phyloP scores from a whole-genome alignment of 78 protist genomes.

The Dictyostelium firmibasis region DNA sequence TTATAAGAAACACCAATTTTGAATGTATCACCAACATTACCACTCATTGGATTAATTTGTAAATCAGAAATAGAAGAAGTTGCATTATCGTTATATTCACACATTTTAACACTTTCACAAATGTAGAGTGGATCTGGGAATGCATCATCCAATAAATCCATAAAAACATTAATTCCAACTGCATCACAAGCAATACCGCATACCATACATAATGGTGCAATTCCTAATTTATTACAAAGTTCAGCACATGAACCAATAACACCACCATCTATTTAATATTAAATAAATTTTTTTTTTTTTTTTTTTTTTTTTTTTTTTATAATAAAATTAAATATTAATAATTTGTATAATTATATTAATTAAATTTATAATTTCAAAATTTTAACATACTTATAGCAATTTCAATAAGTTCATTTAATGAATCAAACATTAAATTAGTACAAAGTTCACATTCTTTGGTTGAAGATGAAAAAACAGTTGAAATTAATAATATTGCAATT shows the following conservation, averaged over 20 bases:
- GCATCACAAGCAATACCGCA: not conserved
- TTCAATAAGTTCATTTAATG: not conserved
- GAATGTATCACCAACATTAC: not conserved
- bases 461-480: not conserved
- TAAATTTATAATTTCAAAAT: too few relatives aligned
- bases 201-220: not conserved
- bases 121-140: slow-evolving; percentile 27
- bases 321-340: too few relatives aligned
- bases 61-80: not conserved
- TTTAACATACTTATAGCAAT: not conserved
- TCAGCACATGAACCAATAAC: slow-evolving; percentile 41
- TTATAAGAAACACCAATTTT: not conserved
- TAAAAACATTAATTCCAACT: not conserved
- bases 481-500: not conserved
- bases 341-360: too few relatives aligned
- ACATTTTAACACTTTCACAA: slow-evolving; percentile 27
- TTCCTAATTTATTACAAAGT: slow-evolving; percentile 22
- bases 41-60: slow-evolving; percentile 3
- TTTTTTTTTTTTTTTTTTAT: too few relatives aligned
- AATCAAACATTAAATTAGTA: not conserved
- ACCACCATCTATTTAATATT: slow-evolving; percentile 53
- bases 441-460: not conserved
- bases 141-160: not conserved
- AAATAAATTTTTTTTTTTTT: too few relatives aligned
- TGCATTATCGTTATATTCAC: slow-evolving; percentile 4